These are phyloP conservation scores for Steccherinum ochraceum DNA, from an alignment of 768 basidiomycete species.

Conservation along the genomic window DNA sequence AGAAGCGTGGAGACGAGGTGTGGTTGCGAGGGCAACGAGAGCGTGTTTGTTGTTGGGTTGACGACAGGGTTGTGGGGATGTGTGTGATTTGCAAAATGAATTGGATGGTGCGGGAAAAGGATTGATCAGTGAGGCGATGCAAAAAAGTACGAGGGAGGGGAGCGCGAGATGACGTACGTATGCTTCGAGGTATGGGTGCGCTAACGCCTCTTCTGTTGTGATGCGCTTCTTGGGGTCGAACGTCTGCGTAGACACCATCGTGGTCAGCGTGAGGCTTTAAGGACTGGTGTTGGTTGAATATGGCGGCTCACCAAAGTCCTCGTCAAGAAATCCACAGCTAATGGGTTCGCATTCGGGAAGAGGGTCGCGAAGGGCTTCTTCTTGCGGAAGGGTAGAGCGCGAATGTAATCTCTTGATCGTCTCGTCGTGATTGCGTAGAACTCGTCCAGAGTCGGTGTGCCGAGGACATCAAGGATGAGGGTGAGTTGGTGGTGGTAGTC, in stretches of 20 bases:
- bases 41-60: neutral
- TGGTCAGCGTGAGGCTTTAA: neutral
- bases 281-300: neutral
- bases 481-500: constrained; percentile 96
- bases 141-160: neutral
- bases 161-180: constrained; percentile 51
- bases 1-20: neutral
- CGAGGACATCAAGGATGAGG: constrained; percentile 93
- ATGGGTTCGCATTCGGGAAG: constrained; percentile 86
- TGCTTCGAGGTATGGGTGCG: constrained; percentile 93
- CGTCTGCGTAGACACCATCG: constrained; percentile 43
- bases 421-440: constrained; percentile 95
- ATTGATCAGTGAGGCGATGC: neutral
- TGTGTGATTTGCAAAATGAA: too few species aligned
- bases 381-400: constrained; percentile 91
- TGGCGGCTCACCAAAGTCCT: constrained; percentile 60
- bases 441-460: constrained; percentile 95
- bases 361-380: constrained; percentile 72
- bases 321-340: constrained; percentile 74
- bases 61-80: neutral
- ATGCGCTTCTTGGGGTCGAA: constrained; percentile 98
- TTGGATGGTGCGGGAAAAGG: neutral
- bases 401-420: constrained; percentile 90
- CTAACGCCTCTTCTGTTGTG: constrained; percentile 88
- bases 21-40: neutral